These are phyloP conservation scores for Tetradesmus obliquus DNA, from an alignment of 139 green algal species.

Conservation along the genomic window DNA sequence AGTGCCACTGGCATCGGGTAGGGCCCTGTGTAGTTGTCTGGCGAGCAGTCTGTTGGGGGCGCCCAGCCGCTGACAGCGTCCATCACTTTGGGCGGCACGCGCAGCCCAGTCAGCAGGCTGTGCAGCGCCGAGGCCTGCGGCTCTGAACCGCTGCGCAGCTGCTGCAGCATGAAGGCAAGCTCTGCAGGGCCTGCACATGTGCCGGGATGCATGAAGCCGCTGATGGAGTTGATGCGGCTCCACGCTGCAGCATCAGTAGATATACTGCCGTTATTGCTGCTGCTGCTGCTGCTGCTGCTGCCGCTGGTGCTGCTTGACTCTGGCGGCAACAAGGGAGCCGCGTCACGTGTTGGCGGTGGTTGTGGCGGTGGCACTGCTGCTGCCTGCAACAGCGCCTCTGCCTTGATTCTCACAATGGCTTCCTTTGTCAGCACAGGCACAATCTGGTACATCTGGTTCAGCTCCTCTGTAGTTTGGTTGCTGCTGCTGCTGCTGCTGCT, in stretches of 20 bases:
- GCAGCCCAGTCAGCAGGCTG: neutral
- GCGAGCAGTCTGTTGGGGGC: neutral
- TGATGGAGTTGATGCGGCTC: neutral
- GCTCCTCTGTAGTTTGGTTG: conserved; percentile 2
- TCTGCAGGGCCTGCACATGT: conserved; percentile 7
- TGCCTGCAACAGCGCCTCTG: neutral
- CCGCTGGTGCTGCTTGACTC: neutral
- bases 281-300: neutral
- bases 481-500: no score
- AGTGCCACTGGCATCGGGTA: neutral
- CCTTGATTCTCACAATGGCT: neutral
- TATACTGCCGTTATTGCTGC: neutral
- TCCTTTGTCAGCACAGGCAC: neutral
- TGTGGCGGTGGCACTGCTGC: neutral
- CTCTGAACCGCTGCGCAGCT: neutral
- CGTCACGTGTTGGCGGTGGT: neutral
- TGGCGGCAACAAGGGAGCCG: no score
- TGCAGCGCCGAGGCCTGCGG: neutral
- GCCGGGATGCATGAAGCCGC: neutral
- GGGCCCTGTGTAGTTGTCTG: neutral
- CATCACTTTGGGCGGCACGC: neutral
- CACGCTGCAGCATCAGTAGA: neutral
- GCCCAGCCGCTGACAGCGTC: neutral
- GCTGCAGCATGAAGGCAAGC: conserved; percentile 18
- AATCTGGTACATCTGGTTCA: neutral